These are phyloP conservation scores for Oropetium thomaeum DNA, from an alignment of 176 grass and related monocot genomes.

Conservation along the genomic window DNA sequence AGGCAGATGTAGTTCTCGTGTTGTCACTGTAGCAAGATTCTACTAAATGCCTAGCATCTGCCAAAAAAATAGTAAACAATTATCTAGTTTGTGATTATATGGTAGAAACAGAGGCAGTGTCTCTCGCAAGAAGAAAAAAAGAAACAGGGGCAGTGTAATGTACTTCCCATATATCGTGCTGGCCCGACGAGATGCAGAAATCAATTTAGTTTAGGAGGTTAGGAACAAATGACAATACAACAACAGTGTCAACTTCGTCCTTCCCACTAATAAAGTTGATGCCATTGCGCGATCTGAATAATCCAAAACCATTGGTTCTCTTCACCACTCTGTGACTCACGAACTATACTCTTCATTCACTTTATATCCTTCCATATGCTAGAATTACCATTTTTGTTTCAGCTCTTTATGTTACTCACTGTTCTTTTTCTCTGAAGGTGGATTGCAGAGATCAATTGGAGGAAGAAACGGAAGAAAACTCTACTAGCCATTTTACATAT, in stretches of 20 bases:
- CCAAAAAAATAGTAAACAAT: not conserved
- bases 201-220: not conserved
- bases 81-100: not conserved
- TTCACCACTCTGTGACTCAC: not conserved
- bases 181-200: not conserved
- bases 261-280: not conserved
- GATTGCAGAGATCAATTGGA: slow-evolving; percentile 71
- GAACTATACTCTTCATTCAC: not conserved
- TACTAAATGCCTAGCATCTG: not conserved
- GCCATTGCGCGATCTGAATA: not conserved
- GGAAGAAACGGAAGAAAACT: slow-evolving; percentile 35
- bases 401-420: not conserved
- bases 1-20: not conserved
- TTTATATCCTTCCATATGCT: too few relatives aligned
- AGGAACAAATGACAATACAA: not conserved
- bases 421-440: slow-evolving; percentile 46
- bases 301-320: not conserved
- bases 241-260: not conserved
- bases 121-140: too few relatives aligned
- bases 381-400: not conserved
- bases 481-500: slow-evolving; percentile 43
- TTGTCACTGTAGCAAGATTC: not conserved
- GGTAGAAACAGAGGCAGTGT: too few relatives aligned
- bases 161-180: not conserved
- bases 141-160: too few relatives aligned